Base-by-base conservation (phyloP, 176 grass and related monocot genomes). In the Rhynchospora breviuscula region DNA sequence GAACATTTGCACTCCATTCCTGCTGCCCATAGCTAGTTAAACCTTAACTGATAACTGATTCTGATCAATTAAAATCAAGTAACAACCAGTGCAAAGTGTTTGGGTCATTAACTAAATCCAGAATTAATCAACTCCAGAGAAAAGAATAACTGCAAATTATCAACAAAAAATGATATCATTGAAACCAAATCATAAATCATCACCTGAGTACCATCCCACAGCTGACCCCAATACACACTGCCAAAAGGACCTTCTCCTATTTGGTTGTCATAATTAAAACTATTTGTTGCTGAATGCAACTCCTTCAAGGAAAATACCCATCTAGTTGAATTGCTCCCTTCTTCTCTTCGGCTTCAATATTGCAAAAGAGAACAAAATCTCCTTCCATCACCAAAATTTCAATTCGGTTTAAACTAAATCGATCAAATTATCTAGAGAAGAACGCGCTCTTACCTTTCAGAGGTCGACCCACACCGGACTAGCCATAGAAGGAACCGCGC, bases 131-230 rank as follows among this genome's bases (percentile, higher is more conserved):
- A 35, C 33, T 35, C 33, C 1, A 1, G 14, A 7, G 3, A 21
- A 26, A 43, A 45, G 18, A 43, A 7, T 71, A 8, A 45, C 40
- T 44, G 23, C 25, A 70, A 47, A 40, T 46, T 19, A 47, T 75
- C 26, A 75, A 75, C 9, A 19, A 75, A 75, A 47, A 44, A n/a
- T 40, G 9, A 81, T 63, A 51, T 0, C 7, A 10, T 21, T 58
- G 14, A 81, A 26, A 26, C 29, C 4, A 69, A 59, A 79, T 61
- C 21, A 46, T 64, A 82, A 87, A 74, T 62, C 54, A 63, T 46
- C 53, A 97, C 93, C 93, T 93, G 93, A 89, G 89, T 91, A 19
- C 89, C 91, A 85, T 97, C 91, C 93, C 93, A 97, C 23, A 97
- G 85, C 86, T 93, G 91, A 53, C 91, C 93, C 93, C 93, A 97